Conservation (phyloP, 73 alveolate species). For the Paramecium biaurelia region DNA sequence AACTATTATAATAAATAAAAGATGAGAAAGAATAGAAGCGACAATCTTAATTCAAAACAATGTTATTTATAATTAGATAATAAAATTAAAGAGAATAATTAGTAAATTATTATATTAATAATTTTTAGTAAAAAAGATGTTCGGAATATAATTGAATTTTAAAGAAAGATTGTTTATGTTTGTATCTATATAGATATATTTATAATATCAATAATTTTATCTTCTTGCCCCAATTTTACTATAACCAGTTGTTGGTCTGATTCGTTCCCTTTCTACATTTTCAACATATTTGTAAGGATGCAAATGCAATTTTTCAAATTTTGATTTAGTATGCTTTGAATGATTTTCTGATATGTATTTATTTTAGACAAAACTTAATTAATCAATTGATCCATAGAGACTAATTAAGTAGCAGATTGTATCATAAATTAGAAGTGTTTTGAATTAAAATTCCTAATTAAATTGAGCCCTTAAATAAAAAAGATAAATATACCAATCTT, state of each 20-base stretch:
- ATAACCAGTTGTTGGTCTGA: constrained; percentile 50
- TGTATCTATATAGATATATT: not conserved
- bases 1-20: not conserved
- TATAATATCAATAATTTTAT: not conserved
- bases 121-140: not conserved
- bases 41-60: not conserved
- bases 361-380: not conserved
- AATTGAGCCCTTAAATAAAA: not conserved
- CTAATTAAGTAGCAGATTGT: constrained; percentile 21
- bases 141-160: not conserved
- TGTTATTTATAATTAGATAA: not conserved
- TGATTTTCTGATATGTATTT: not conserved
- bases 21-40: not conserved
- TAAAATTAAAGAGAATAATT: not conserved
- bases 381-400: constrained; percentile 9
- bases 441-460: not conserved
- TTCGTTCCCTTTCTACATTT: constrained; percentile 10
- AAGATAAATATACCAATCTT: not conserved
- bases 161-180: not conserved
- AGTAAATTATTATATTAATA: not conserved
- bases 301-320: not conserved
- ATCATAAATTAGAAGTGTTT: not conserved
- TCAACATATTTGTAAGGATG: constrained; percentile 24
- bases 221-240: not conserved
- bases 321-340: constrained; percentile 1